These are phyloP conservation scores for Pneumocystis oryctolagi DNA, from an alignment of 1,139 yeast species.

Conservation along the genomic window DNA sequence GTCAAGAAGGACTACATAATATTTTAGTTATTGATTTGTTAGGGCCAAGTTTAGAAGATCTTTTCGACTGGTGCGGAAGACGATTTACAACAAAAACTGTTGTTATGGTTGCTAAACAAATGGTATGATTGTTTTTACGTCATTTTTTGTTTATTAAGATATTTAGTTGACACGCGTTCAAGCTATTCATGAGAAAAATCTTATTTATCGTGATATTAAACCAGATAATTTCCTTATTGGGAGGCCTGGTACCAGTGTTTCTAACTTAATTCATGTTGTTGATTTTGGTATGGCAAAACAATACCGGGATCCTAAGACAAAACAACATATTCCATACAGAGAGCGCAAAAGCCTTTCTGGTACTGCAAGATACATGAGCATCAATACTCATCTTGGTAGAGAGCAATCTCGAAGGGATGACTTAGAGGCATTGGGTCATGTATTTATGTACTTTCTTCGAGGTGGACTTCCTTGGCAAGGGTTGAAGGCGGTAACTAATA, in stretches of 20 bases:
- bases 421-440: constrained; percentile 89
- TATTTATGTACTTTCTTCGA: constrained; percentile 81
- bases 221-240: constrained; percentile 98
- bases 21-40: constrained; percentile 81
- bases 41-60: constrained; percentile 90
- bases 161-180: constrained; percentile 44
- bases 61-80: constrained; percentile 41
- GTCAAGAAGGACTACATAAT: constrained; percentile 94
- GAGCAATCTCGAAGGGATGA: constrained; percentile 95
- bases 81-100: constrained; percentile 54
- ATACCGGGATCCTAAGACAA: constrained; percentile 89
- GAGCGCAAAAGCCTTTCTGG: constrained; percentile 95
- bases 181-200: constrained; percentile 84
- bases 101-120: constrained; percentile 79
- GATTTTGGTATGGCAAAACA: constrained; percentile 97
- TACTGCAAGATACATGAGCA: constrained; percentile 91
- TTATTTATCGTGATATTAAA: constrained; percentile 75
- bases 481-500: constrained; percentile 86
- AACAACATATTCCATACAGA: constrained; percentile 87
- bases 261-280: constrained; percentile 81
- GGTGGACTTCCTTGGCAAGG: constrained; percentile 99
- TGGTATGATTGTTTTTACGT: constrained; percentile 34
- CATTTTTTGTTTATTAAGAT: not conserved
- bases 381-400: constrained; percentile 90
- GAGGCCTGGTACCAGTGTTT: constrained; percentile 76